Evolutionary conservation across 306 rosid species (phyloP).

Genomic region (Phaseolus lunatus): DNA sequence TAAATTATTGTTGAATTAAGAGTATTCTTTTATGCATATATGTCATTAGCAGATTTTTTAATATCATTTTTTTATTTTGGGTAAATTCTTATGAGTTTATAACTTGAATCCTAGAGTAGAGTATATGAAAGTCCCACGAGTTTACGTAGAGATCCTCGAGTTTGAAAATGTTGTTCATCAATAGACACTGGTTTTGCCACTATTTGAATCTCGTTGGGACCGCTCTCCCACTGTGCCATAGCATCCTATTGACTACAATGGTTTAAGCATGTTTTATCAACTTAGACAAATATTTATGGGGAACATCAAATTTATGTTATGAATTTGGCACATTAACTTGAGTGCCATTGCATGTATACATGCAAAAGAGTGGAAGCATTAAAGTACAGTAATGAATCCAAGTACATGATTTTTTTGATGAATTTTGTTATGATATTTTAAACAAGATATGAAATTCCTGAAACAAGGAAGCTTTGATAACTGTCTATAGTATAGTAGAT

Average conservation of each 20-base stretch:
- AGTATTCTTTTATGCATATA: no score
- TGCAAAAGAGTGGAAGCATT: conserved; percentile 9
- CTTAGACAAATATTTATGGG: conserved; percentile 9
- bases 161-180: background rate
- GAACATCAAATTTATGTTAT: conserved; percentile 10
- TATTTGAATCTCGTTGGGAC: background rate
- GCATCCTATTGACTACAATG: background rate
- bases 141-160: no score
- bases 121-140: no score
- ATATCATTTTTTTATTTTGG: no score
- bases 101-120: no score
- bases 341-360: conserved; percentile 28
- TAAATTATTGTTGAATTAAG: no score
- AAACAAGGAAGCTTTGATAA: conserved; percentile 11
- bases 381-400: conserved; percentile 27
- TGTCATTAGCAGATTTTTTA: no score
- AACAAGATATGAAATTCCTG: conserved; percentile 4
- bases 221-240: background rate
- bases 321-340: conserved; percentile 3
- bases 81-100: no score
- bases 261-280: conserved; percentile 24
- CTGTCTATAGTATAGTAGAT: conserved; percentile 14
- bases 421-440: background rate
- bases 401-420: background rate
- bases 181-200: background rate